Evolutionary conservation across 176 grass and related monocot species (phyloP).

Genomic region (Raddia distichophylla): DNA sequence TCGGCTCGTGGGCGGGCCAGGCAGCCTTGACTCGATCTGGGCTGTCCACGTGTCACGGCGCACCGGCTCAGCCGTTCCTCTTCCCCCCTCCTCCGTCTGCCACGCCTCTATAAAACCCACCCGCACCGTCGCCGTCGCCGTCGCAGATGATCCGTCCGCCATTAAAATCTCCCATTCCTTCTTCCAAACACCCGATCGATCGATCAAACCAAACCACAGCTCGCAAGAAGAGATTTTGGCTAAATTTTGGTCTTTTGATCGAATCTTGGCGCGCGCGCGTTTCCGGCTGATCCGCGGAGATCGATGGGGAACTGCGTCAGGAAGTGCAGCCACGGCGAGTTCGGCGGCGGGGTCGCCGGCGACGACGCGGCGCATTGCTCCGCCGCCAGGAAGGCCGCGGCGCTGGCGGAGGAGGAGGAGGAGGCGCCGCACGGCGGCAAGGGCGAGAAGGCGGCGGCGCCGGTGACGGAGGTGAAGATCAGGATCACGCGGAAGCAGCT

Average conservation of each 20-base stretch:
- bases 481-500: conserved; percentile 76
- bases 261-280: background rate
- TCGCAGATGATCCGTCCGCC: conserved; percentile 32
- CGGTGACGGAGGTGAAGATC: conserved; percentile 53
- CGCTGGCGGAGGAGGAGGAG: background rate
- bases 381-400: conserved; percentile 15
- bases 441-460: background rate
- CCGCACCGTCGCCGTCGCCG: background rate
- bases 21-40: background rate
- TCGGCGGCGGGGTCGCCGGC: background rate
- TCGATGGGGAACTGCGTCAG: conserved; percentile 47
- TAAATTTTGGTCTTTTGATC: background rate
- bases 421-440: background rate
- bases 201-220: background rate
- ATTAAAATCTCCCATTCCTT: background rate
- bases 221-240: too few relatives aligned
- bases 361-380: conserved; percentile 8
- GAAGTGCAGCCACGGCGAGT: background rate
- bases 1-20: conserved; percentile 22
- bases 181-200: background rate
- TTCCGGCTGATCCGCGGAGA: background rate
- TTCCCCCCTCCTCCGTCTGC: background rate
- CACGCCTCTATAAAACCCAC: conserved; percentile 31
- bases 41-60: conserved; percentile 39
- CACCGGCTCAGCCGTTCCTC: background rate